Evolutionary conservation across 441 rosid species (phyloP), one percentile per base, ranked within the genome.

Genomic region (Erysimum pusillum): DNA sequence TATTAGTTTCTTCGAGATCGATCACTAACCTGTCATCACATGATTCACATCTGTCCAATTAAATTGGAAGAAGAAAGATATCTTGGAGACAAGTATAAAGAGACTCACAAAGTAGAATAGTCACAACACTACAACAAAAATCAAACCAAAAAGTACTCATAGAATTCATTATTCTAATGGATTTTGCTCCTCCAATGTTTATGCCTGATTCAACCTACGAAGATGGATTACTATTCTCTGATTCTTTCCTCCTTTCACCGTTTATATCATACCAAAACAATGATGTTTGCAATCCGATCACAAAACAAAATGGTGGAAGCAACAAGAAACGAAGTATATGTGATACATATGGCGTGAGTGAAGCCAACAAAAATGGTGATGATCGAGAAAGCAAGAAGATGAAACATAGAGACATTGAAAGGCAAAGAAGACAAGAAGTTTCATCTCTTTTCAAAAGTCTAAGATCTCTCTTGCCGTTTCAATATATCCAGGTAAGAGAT

Each of bases 401-500:
- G 74, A 78, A 2, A 35, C 97, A 85, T 63, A 83, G 87, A 83
- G 87, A 87, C 9, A 67, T 80, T 59, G 93, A 89, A 78, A 67
- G 86, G 56, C 89, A 79, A 70, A 76, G 94, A 70, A 87, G 91
- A 74, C 86, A 79, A 80, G 91, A 88, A 58, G 87, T 87, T 86
- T 59, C 87, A 42, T 20, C 84, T 46, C 94, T 89, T 63, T 84
- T 86, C 53, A 54, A 74, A 3, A 73, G 80, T 59, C 77, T 91
- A 22, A 63, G 90, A 66, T 53, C 83, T 39, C 82, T 82, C 34
- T 87, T 89, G 73, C 91, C 94, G 31, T 25, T 78, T 75, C 83
- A 84, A 13, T 83, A 85, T 79, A 80, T 89, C 42, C 85, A 88
- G 90, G 97, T 89, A 63, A 54, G 1, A 63, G 0, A 41, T 72